A percentile compares a stretch with the other conserved stretches of the same genome.
Conservation (phyloP, 2,329 filamentous ascomycete genomes). For the Penicillium glabrum region DNA sequence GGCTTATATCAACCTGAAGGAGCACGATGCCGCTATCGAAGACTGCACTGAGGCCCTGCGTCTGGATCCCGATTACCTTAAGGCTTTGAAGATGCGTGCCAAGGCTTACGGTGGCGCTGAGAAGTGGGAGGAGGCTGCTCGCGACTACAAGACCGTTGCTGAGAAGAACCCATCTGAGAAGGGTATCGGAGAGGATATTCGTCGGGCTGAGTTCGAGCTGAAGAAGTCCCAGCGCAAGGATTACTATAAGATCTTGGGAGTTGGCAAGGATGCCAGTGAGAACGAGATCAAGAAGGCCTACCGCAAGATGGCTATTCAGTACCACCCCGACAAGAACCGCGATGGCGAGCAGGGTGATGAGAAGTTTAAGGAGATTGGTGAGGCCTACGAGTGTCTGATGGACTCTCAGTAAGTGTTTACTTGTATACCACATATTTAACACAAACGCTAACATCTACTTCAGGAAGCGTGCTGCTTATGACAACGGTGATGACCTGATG, state of each 20-base stretch:
- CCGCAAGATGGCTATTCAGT: conserved; percentile 86
- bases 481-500: conserved; percentile 87
- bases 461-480: conserved; percentile 85
- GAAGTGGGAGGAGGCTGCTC: conserved; percentile 87
- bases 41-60: conserved; percentile 84
- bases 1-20: conserved; percentile 75
- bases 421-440: neutral
- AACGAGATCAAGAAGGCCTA: conserved; percentile 95
- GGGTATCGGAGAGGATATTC: conserved; percentile 77
- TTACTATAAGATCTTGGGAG: conserved; percentile 94
- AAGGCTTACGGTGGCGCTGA: conserved; percentile 83
- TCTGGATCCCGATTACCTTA: conserved; percentile 80
- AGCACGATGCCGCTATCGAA: conserved; percentile 75
- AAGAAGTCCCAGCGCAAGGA: conserved; percentile 98
- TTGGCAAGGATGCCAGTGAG: conserved; percentile 82
- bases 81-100: conserved; percentile 90
- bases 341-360: conserved; percentile 75
- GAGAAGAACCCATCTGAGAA: conserved; percentile 82
- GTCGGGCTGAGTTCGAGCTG: conserved; percentile 86
- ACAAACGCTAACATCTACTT: conserved; percentile 9
- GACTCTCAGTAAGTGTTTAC: conserved; percentile 74
- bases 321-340: conserved; percentile 97
- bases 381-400: conserved; percentile 93
- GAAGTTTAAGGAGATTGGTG: conserved; percentile 95
- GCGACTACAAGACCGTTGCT: conserved; percentile 82